Evolutionary conservation across 441 rosid species (phyloP), one percentile per base, ranked within the genome.

Genomic region (Bocquillonia castaneifolia): DNA sequence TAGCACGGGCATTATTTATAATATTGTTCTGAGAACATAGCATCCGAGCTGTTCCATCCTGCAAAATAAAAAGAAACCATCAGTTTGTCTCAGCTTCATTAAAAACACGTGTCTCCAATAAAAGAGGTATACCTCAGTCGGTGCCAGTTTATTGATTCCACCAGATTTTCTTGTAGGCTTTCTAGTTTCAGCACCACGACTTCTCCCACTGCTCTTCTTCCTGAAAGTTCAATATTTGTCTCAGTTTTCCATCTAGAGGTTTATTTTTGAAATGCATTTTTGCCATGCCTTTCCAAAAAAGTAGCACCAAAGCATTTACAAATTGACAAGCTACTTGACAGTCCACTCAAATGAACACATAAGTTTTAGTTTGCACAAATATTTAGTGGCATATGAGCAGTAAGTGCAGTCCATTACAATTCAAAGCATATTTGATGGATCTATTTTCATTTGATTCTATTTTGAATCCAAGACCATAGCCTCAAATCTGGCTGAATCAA

Each of bases 111-210:
- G 28, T 18, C 17, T 6, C 2, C 7, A 40, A 59, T 71, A 56
- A 48, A 54, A 50, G 66, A 63, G 72, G 69, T 52, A 72, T 71
- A 90, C 96, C 97, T 87, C 91, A 40, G 77, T 66, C 47, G 93
- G 93, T 68, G 82, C 90, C 80, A 85, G 71, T 80, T 85, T 91
- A 77, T 58, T 74, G 52, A 80, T 79, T 77, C 83, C 84, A 34
- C 42, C 76, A 42, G 77, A 59, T 78, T 86, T 93, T 74, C 90
- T 76, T 42, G 79, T 32, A 63, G 89, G 85, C 78, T 86, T 90
- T 81, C 90, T 86, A 15, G 81, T 69, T 68, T 93, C 97, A 60
- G 67, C 59, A 66, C 86, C 87, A 3, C 85, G 89, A 73, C 67
- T 74, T 80, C 91, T 84, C 57, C 87, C 89, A 63, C 78, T 61